Base-by-base conservation (phyloP, 2,329 filamentous ascomycete species). In the Talaromyces piceae region DNA sequence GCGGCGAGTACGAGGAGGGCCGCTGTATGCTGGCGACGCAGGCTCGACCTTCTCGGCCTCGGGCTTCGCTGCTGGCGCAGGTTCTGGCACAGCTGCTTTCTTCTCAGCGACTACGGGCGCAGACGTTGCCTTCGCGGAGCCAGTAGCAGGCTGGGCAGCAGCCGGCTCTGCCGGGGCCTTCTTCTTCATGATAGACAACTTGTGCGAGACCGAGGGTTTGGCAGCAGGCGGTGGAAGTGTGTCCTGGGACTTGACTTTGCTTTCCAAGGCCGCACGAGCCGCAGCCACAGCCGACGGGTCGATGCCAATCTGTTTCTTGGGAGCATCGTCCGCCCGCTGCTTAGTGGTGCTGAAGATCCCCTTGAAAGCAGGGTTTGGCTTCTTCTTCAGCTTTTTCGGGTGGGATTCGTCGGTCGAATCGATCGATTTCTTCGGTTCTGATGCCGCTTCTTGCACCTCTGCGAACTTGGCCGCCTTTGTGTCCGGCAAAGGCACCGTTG, bases 1-100 rank as follows among this genome's bases (percentile, higher is more conserved):
- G 78, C 77, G 54, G 67, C 69, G 51, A 72, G 72, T 69, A 51
- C 62, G 63, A 37, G 67, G 67, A 9, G 65, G 63, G 39, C 63
- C 63, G 27, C 59, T 63, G 27, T 58, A 46, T 23, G 41, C 30
- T 49, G 56, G 22, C 18, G 58, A 50, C 11, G 50, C 48, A 9
- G 55, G 53, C 5, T 67, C 65, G 55, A 64, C 30, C 7, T 37
- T 37, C 5, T 20, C 16, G n/a, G 61, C 23, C 31, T 58, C 58
- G 26, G 62, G 62, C 45, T 68, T 53, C 27, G 59, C 55, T 31
- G 59, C 61, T 2, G 64, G n/a, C n/a, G n/a, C n/a, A n/a, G n/a
- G n/a, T n/a, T n/a, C 55, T 5, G 56, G 45, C 28, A 51, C 31
- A 33, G 47, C 45, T 13, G 26, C 31, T 22, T 52, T 49, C 39